These are phyloP conservation scores for Sporobolomyces roseus DNA, from an alignment of 768 basidiomycete genomes.

Conservation along the genomic window DNA sequence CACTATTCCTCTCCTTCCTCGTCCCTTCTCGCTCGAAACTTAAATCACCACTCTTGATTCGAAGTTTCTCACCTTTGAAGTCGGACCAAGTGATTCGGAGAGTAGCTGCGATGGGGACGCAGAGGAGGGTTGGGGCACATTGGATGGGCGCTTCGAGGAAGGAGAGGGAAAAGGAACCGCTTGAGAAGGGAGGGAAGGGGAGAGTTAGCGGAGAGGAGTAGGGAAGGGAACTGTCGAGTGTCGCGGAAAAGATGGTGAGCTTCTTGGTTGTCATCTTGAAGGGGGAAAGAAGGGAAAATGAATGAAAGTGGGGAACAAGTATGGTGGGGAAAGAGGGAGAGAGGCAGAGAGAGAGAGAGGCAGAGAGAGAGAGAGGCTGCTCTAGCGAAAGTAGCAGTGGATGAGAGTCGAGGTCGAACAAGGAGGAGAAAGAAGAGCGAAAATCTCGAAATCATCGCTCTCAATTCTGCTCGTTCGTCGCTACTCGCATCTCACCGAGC, in stretches of 20 bases:
- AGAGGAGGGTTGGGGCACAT: slow-evolving; percentile 6
- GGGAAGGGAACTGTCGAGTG: not conserved
- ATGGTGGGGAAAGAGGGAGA: no score
- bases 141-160: not conserved
- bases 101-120: slow-evolving; percentile 3
- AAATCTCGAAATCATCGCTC: no score
- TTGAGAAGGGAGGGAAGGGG: not conserved
- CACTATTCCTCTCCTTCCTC: not conserved
- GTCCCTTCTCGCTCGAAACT: not conserved
- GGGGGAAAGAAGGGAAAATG: no score
- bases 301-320: no score
- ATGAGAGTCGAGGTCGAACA: no score
- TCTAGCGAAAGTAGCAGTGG: not conserved
- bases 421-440: no score
- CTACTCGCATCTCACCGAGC: not conserved
- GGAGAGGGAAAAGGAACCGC: not conserved
- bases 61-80: not conserved
- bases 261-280: not conserved
- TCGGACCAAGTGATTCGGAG: not conserved
- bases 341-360: not conserved
- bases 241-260: not conserved
- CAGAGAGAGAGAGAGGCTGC: not conserved
- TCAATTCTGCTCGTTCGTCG: no score
- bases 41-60: not conserved
- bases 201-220: not conserved